Conservation (phyloP, 331 rosid genomes). For the Telfairia occidentalis region DNA sequence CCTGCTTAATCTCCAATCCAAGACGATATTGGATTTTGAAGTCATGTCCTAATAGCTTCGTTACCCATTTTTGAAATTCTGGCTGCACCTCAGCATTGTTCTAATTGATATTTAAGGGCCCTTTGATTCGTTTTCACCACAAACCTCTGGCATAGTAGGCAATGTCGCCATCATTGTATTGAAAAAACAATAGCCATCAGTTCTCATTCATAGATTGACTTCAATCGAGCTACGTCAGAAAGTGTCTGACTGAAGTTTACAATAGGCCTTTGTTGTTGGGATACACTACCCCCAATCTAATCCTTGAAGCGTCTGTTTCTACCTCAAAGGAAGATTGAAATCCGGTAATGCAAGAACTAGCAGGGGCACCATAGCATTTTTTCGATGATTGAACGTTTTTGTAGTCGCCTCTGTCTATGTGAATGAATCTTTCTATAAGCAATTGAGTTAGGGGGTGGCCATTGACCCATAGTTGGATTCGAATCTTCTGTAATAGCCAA, state of each 20-base stretch:
- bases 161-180: neutral
- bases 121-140: neutral
- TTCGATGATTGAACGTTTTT: no score
- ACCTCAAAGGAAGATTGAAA: neutral
- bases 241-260: neutral
- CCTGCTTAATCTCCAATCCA: no score
- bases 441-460: neutral
- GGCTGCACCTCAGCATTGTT: neutral
- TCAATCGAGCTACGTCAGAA: neutral
- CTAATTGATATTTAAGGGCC: neutral
- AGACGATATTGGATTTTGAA: no score
- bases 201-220: neutral
- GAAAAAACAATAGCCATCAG: neutral
- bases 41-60: no score
- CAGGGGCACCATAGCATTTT: no score
- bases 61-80: neutral
- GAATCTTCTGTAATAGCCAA: neutral
- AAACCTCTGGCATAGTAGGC: neutral
- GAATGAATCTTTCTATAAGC: no score
- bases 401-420: no score
- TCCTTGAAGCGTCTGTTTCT: no score
- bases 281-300: no score
- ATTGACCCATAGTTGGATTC: neutral
- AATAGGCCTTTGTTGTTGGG: neutral
- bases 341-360: neutral